phyloP scores from a whole-genome alignment of 257 asterid genomes.

The Lycium ferocissimum region DNA sequence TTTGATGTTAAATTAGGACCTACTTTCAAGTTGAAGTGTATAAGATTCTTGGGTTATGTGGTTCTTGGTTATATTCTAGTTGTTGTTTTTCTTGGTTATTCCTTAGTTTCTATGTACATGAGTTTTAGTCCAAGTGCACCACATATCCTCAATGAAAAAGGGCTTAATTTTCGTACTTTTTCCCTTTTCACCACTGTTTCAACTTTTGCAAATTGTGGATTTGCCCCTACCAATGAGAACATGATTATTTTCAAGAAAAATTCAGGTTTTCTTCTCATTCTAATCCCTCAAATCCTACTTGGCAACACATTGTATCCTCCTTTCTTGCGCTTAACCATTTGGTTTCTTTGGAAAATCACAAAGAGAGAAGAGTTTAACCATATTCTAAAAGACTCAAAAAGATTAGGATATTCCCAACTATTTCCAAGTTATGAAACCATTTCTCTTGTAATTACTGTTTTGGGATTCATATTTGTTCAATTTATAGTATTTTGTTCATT shows the following conservation, averaged over 20 bases:
- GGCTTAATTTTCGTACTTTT: conserved; percentile 43
- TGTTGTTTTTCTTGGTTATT: conserved; percentile 42
- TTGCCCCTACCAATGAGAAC: conserved; percentile 63
- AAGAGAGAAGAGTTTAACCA: conserved; percentile 38
- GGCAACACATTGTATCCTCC: conserved; percentile 67
- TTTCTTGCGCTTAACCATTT: conserved; percentile 41
- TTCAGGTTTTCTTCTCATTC: conserved; percentile 49
- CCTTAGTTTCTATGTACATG: conserved; percentile 38
- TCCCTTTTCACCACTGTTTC: conserved; percentile 52
- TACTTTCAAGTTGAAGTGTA: conserved; percentile 15
- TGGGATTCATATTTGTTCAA: conserved; percentile 47
- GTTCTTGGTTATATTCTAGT: conserved; percentile 42
- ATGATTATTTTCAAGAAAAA: conserved; percentile 57
- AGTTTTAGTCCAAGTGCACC: conserved; percentile 39
- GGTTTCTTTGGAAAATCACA: conserved; percentile 34
- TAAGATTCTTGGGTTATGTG: conserved; percentile 33
- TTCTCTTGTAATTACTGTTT: conserved; percentile 40
- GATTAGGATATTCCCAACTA: conserved; percentile 47
- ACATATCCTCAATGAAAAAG: conserved; percentile 43
- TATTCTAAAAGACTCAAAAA: conserved; percentile 40
- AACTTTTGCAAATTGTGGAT: conserved; percentile 62
- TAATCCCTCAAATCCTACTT: conserved; percentile 55
- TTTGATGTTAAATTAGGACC: not conserved
- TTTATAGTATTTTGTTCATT: conserved; percentile 43
- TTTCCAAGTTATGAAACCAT: conserved; percentile 30